Conservation (phyloP, 2,329 filamentous ascomycete genomes). For the Eutypella sp. region DNA sequence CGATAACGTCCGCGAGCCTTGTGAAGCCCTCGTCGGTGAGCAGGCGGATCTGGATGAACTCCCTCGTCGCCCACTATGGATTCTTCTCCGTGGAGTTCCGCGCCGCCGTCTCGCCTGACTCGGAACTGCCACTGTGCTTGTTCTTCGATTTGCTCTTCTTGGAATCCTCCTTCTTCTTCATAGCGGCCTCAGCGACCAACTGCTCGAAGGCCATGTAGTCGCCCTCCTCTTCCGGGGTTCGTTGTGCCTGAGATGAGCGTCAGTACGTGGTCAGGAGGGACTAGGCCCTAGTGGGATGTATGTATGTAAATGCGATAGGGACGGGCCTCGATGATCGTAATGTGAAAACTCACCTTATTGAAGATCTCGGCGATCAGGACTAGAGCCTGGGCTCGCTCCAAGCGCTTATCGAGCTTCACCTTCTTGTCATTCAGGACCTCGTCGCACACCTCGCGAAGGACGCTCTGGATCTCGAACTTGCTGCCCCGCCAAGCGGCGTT, state of each 20-base stretch:
- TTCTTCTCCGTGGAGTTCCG: constrained; percentile 1
- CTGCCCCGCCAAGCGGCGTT: constrained; percentile 93
- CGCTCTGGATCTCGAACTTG: constrained; percentile 97
- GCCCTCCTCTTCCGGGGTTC: constrained; percentile 92
- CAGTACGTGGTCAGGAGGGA: constrained; percentile 3
- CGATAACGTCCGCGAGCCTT: background rate
- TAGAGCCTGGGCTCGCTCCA: constrained; percentile 87
- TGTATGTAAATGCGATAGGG: background rate
- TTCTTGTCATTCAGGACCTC: constrained; percentile 74
- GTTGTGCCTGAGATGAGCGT: constrained; percentile 61
- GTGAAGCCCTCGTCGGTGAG: background rate
- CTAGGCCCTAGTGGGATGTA: constrained; percentile 1
- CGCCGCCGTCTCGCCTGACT: constrained; percentile 7
- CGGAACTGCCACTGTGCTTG: constrained; percentile 21
- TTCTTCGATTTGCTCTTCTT: constrained; percentile 55
- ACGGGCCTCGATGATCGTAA: background rate
- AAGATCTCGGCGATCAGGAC: constrained; percentile 87
- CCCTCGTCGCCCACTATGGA: background rate
- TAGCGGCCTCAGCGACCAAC: constrained; percentile 90
- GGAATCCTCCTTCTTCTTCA: constrained; percentile 87
- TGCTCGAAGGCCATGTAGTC: constrained; percentile 99
- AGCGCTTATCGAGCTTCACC: constrained; percentile 74
- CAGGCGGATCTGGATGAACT: background rate
- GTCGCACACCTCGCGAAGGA: constrained; percentile 92
- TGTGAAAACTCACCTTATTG: constrained; percentile 58